Conservation (phyloP, 139 green algal genomes). For the Bryopsis sp. region DNA sequence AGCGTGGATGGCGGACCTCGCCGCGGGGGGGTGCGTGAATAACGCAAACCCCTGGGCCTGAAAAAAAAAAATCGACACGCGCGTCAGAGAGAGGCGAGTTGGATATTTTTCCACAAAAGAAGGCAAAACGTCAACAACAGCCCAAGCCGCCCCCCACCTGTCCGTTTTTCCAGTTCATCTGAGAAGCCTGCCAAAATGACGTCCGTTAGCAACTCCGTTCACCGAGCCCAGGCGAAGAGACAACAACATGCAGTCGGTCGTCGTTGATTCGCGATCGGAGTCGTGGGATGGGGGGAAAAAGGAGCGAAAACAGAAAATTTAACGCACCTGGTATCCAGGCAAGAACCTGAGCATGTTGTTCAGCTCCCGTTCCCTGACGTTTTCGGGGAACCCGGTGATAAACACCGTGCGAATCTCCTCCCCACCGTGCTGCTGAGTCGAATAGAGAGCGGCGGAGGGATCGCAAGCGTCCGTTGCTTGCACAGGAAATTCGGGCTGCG, state of each 20-base stretch:
- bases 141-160: background rate
- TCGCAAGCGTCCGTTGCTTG: no score
- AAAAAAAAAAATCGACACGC: no score
- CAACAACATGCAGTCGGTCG: background rate
- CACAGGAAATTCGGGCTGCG: no score
- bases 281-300: no score
- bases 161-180: constrained; percentile 69
- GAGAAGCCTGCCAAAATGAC: constrained; percentile 40
- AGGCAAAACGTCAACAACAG: no score
- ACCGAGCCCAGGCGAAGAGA: background rate
- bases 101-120: no score
- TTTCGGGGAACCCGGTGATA: constrained; percentile 75
- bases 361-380: constrained; percentile 89
- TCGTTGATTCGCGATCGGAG: background rate
- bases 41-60: constrained; percentile 76
- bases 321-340: constrained; percentile 75
- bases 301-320: no score
- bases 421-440: no score
- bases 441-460: no score
- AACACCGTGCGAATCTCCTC: constrained; percentile 83
- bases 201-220: background rate
- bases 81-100: no score
- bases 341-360: constrained; percentile 89
- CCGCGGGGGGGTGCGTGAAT: constrained; percentile 43
- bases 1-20: constrained; percentile 42